Evolutionary conservation across 345 rosid genomes (phyloP).

Genomic region (Passiflora organensis): DNA sequence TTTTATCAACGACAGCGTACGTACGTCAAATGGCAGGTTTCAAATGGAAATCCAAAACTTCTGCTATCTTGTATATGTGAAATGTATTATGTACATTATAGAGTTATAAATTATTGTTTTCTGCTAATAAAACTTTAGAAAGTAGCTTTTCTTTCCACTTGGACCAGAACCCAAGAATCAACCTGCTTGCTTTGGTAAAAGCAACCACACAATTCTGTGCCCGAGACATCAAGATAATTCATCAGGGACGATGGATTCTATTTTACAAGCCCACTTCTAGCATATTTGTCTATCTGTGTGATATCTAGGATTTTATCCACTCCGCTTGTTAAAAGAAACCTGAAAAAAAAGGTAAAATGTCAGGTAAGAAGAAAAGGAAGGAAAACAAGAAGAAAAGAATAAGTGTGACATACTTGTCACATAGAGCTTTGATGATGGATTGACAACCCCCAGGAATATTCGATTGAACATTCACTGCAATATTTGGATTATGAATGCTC

Average conservation of each 20-base stretch:
- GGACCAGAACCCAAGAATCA: too few species aligned
- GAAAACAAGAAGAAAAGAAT: background rate
- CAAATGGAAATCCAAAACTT: too few species aligned
- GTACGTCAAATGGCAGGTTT: too few species aligned
- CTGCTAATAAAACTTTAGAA: background rate
- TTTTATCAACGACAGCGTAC: too few species aligned
- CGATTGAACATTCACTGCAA: slow-evolving; percentile 82
- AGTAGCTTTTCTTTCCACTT: background rate
- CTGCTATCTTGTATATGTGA: too few species aligned
- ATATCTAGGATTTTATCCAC: slow-evolving; percentile 54
- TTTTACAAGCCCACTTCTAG: slow-evolving; percentile 7
- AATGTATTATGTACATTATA: too few species aligned
- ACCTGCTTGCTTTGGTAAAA: too few species aligned
- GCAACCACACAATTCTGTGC: background rate
- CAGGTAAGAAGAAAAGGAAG: background rate
- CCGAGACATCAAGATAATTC: background rate
- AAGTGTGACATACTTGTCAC: slow-evolving; percentile 39
- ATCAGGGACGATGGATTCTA: background rate
- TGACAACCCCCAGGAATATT: slow-evolving; percentile 58
- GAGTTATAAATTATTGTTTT: background rate
- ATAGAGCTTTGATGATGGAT: slow-evolving; percentile 41
- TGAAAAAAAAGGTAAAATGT: slow-evolving; percentile 17
- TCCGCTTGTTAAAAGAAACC: slow-evolving; percentile 65
- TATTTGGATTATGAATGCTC: slow-evolving; percentile 88
- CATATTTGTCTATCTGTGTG: slow-evolving; percentile 47